Conservation (phyloP, 1,284 basidiomycete species). For the Coniophora puteana region DNA sequence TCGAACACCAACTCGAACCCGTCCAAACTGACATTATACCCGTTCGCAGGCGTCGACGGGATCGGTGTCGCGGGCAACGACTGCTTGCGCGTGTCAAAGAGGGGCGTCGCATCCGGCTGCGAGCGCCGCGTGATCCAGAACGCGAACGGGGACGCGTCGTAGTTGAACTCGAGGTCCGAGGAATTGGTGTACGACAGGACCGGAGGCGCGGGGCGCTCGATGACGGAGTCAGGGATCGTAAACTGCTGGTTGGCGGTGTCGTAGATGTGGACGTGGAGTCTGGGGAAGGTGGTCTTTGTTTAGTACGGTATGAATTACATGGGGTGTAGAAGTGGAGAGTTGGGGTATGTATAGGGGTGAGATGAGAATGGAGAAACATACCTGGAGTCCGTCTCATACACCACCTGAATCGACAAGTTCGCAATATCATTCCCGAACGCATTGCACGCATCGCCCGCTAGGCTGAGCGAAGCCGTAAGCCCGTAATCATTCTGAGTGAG, state of each 20-base stretch:
- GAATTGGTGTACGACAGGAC: conserved; percentile 30
- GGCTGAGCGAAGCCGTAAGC: conserved; percentile 50
- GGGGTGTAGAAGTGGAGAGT: not conserved
- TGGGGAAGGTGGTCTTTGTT: too few relatives aligned
- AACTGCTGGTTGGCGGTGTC: conserved; percentile 67
- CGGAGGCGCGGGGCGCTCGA: conserved; percentile 42
- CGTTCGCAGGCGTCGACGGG: conserved; percentile 39
- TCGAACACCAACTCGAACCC: conserved; percentile 73
- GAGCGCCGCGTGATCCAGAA: conserved; percentile 77
- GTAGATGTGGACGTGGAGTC: conserved; percentile 75
- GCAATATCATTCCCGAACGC: conserved; percentile 69
- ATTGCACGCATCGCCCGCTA: conserved; percentile 63
- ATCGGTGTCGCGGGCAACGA: conserved; percentile 57
- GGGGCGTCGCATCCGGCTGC: conserved; percentile 48
- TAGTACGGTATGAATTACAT: not conserved
- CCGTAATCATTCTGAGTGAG: conserved; percentile 44
- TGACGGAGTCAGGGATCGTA: conserved; percentile 59
- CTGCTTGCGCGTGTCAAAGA: conserved; percentile 70
- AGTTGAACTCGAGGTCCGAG: conserved; percentile 68
- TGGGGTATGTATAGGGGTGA: too few relatives aligned
- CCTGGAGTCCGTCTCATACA: conserved; percentile 58
- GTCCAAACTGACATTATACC: conserved; percentile 48
- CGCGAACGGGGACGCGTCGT: conserved; percentile 61
- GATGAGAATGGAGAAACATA: conserved; percentile 20
- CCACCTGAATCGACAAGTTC: conserved; percentile 61